Evolutionary conservation across 805 yeast species (phyloP).

Genomic region (Ogataea siamensis): DNA sequence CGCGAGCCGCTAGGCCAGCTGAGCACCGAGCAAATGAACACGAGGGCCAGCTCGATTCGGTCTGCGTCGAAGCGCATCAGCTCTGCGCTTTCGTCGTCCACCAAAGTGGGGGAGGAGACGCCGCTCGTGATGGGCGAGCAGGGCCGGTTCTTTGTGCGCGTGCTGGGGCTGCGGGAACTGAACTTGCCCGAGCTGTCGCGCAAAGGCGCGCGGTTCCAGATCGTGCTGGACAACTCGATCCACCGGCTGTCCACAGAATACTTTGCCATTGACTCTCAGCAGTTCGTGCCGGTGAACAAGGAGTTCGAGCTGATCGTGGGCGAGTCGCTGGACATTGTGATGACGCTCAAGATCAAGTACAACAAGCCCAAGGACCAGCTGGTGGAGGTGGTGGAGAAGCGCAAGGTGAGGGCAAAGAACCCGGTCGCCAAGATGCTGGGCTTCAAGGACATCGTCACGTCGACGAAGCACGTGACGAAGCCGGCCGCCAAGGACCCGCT

Average conservation of each 20-base stretch:
- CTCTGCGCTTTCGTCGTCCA: slow-evolving; percentile 10
- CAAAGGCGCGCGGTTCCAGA: slow-evolving; percentile 48
- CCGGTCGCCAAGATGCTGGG: slow-evolving; percentile 34
- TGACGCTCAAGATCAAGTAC: slow-evolving; percentile 71
- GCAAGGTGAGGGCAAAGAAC: slow-evolving; percentile 33
- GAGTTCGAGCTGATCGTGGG: slow-evolving; percentile 78
- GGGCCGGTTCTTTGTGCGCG: slow-evolving; percentile 54
- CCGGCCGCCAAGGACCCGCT: slow-evolving; percentile 54
- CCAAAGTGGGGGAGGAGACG: slow-evolving; percentile 2
- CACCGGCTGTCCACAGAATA: slow-evolving; percentile 65
- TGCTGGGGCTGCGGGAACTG: slow-evolving; percentile 46
- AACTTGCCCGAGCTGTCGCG: slow-evolving; percentile 45
- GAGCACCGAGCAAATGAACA: slow-evolving; percentile 1
- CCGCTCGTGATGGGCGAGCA: slow-evolving; percentile 31
- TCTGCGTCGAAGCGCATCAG: slow-evolving; percentile 7
- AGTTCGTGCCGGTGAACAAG: slow-evolving; percentile 47
- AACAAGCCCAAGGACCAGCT: slow-evolving; percentile 47
- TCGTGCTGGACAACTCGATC: slow-evolving; percentile 75
- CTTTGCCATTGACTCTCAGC: slow-evolving; percentile 33
- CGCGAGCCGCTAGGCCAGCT: background rate
- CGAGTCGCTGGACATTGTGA: slow-evolving; percentile 56
- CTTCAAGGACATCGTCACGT: slow-evolving; percentile 42
- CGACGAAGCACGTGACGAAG: slow-evolving; percentile 51
- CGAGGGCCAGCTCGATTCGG: slow-evolving; percentile 2
- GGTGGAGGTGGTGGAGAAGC: slow-evolving; percentile 60